Evolutionary conservation across 75 land plant species (phyloP).

Genomic region (Adiantum capillusveneris): DNA sequence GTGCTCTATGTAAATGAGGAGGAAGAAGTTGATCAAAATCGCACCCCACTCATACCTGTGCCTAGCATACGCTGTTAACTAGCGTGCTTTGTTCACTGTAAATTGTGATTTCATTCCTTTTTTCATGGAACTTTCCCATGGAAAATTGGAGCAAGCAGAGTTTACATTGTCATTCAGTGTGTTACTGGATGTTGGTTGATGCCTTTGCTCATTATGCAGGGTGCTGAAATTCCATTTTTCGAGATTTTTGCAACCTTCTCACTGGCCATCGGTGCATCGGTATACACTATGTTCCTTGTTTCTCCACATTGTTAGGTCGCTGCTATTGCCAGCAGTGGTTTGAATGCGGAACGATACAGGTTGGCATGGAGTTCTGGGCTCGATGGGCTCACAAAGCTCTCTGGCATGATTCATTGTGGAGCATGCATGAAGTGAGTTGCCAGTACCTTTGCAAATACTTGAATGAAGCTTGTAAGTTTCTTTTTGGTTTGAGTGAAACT

Average conservation of each 20-base stretch:
- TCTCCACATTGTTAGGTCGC: neutral
- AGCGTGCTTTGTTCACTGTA: too few relatives aligned
- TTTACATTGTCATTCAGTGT: too few relatives aligned
- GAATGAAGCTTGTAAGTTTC: too few relatives aligned
- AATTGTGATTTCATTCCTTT: too few relatives aligned
- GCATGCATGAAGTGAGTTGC: slow-evolving; percentile 22
- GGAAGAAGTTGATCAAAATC: neutral
- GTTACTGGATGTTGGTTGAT: too few relatives aligned
- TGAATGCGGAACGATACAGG: slow-evolving; percentile 4
- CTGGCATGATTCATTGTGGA: slow-evolving; percentile 26
- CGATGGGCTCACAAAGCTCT: slow-evolving; percentile 24
- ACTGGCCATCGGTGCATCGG: slow-evolving; percentile 21
- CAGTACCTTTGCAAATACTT: neutral
- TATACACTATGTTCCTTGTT: neutral
- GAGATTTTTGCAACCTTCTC: slow-evolving; percentile 24
- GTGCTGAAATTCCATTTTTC: slow-evolving; percentile 14
- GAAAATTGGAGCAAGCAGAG: neutral
- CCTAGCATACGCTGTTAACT: neutral
- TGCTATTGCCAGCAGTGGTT: too few relatives aligned
- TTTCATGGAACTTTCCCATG: neutral
- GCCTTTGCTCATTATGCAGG: slow-evolving; percentile 1
- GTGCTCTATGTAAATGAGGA: too few relatives aligned
- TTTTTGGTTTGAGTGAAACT: too few relatives aligned
- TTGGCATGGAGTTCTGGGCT: slow-evolving; percentile 33
- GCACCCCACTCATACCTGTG: too few relatives aligned